Evolutionary conservation across 345 rosid genomes (phyloP).

Genomic region (Laguncularia racemosa): DNA sequence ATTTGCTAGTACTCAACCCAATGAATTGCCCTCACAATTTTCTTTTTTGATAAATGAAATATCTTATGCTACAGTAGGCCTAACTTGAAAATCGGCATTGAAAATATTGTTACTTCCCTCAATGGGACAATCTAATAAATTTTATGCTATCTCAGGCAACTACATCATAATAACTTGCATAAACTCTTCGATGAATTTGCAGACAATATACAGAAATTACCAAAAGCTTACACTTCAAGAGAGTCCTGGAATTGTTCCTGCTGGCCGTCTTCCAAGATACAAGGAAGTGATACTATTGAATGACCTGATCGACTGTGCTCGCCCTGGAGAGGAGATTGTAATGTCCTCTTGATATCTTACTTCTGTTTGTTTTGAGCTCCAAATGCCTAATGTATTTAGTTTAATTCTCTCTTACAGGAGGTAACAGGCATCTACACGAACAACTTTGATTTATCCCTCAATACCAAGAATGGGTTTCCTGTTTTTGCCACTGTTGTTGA

Average conservation of each 20-base stretch:
- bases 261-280: constrained; percentile 98
- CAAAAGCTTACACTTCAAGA: constrained; percentile 97
- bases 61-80: too few species aligned
- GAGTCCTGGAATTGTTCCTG: constrained; percentile 99
- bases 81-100: too few species aligned
- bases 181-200: constrained; percentile 13
- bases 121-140: too few species aligned
- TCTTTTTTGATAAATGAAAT: too few species aligned
- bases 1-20: too few species aligned
- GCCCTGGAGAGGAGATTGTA: constrained; percentile 98
- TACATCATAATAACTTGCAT: too few species aligned
- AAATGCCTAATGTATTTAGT: constrained; percentile 1
- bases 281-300: constrained; percentile 92
- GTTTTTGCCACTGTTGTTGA: constrained; percentile 96
- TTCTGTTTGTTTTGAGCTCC: constrained; percentile 2
- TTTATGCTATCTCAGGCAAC: too few species aligned
- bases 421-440: constrained; percentile 91
- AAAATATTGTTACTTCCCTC: too few species aligned
- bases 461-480: constrained; percentile 96
- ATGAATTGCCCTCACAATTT: too few species aligned
- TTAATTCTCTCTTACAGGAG: constrained; percentile 47
- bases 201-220: constrained; percentile 95
- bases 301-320: constrained; percentile 95
- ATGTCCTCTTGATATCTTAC: constrained; percentile 10
- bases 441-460: constrained; percentile 86